A percentile compares a stretch with the other conserved stretches of the same genome.
Evolutionary conservation across 129 eudicot genomes (phyloP).

Genomic region (Pseudognaphalium luteoalbum): DNA sequence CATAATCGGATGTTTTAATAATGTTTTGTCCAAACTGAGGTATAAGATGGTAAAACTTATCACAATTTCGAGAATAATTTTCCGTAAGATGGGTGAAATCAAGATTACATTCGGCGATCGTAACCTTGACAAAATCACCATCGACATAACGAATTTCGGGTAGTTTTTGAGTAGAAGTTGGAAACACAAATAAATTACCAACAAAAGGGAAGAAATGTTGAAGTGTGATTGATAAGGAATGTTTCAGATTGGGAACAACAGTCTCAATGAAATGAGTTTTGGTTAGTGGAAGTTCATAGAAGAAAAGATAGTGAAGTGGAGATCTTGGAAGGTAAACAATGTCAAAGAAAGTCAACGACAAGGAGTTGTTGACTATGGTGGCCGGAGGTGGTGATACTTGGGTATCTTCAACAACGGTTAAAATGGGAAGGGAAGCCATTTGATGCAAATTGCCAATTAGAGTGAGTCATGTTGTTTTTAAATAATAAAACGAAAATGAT

Average conservation of each 20-base stretch:
- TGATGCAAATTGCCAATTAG: background rate
- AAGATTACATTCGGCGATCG: background rate
- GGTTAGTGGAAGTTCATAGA: background rate
- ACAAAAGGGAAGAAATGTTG: background rate
- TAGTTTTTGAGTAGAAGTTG: background rate
- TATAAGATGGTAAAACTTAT: background rate
- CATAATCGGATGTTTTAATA: background rate
- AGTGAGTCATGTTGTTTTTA: too few relatives aligned
- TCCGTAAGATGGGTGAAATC: background rate
- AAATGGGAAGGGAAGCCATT: background rate
- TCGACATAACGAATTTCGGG: background rate
- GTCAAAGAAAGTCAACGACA: background rate
- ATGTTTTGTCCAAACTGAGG: background rate
- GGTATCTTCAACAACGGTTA: background rate
- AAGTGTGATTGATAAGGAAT: background rate
- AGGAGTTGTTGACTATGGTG: background rate
- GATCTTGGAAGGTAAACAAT: background rate
- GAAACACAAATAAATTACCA: background rate
- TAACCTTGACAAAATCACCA: background rate
- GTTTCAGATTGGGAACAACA: background rate
- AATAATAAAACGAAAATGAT: too few relatives aligned
- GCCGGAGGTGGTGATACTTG: conserved; percentile 8
- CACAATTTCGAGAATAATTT: background rate
- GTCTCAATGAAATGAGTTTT: background rate
- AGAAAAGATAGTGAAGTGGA: background rate